These are phyloP conservation scores for Carallia pectinifolia DNA, from an alignment of 345 rosid genomes.

Conservation along the genomic window DNA sequence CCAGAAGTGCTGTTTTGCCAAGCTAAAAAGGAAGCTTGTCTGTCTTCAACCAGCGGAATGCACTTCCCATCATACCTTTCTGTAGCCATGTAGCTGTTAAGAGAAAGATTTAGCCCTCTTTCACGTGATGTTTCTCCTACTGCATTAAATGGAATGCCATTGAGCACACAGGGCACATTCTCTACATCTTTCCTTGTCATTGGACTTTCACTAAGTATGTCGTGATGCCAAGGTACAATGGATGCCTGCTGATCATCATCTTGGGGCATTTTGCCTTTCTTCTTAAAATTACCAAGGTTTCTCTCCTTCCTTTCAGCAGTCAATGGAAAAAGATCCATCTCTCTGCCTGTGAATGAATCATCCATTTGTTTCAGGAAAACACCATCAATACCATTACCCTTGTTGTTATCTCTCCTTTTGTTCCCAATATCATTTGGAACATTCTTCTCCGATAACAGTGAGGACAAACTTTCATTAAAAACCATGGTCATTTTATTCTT, in stretches of 20 bases:
- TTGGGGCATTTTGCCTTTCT: conserved; percentile 46
- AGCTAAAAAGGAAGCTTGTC: conserved; percentile 20
- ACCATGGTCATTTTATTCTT: conserved; percentile 41
- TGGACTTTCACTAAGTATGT: conserved; percentile 33
- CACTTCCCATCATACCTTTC: conserved; percentile 33
- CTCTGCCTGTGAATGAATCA: conserved; percentile 34
- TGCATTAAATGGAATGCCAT: conserved; percentile 28
- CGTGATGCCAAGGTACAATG: conserved; percentile 27
- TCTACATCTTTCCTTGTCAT: conserved; percentile 30
- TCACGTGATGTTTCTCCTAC: conserved; percentile 34
- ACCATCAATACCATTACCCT: conserved; percentile 22
- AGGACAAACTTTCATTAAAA: conserved; percentile 36
- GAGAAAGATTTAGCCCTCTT: conserved; percentile 42
- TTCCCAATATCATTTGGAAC: conserved; percentile 31
- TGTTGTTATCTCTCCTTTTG: conserved; percentile 27
- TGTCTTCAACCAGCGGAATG: conserved; percentile 31
- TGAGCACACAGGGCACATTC: conserved; percentile 21
- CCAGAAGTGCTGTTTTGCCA: conserved; percentile 28
- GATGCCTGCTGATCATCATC: conserved; percentile 34
- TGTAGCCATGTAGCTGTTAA: conserved; percentile 39
- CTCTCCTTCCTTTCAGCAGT: conserved; percentile 40
- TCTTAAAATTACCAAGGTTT: conserved; percentile 39
- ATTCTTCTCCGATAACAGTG: conserved; percentile 31
- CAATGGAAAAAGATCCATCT: conserved; percentile 33
- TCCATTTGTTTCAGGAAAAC: conserved; percentile 21